Base-by-base conservation (phyloP, 108 stramenopile genomes). In the Skeletonema potamos region DNA sequence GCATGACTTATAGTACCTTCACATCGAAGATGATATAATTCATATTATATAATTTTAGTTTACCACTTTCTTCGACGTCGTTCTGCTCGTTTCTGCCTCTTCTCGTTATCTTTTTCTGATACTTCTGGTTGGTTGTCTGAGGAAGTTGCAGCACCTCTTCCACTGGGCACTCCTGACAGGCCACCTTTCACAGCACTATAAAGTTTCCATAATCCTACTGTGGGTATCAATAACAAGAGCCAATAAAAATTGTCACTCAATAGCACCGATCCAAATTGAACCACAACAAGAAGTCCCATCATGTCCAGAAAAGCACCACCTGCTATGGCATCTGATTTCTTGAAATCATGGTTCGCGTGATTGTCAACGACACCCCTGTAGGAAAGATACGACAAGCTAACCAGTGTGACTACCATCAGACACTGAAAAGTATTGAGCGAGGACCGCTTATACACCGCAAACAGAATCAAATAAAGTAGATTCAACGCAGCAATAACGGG, bases 271-370 rank as follows among this genome's bases (percentile, higher is more conserved):
- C 70, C 81, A 60, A 69, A 86, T 72, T 89, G 84, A 3, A 86
- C 71, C 13, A 85, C 15, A 13, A 80, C 28, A 24, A 82, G 76
- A 15, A 85, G 64, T 18, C 82, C 88, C 39, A 89, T 57, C 32
- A 86, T 64, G 71, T 89, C 88, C 11, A 89, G 67, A 24, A 74
- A 83, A 24, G 69, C 67, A 26, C 88, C 88, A 22, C 85, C 88
- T 0, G 70, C 85, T 18, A 89, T 43, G 28, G 74, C 68, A 41
- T 83, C 73, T 41, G 62, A 58, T 2, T 62, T 68, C 27, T 57
- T 43, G 32, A 74, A 66, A 30, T 69, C 51, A 33, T 30, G 20
- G 26, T 68, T 66, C 22, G 74, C 73, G 46, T 84, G 70, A 58
- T 76, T 71, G 10, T 85, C 82, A 48, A 89, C 73, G 24, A 89